Base-by-base conservation (phyloP, 2,329 filamentous ascomycete species). In the Alternaria conjuncta region DNA sequence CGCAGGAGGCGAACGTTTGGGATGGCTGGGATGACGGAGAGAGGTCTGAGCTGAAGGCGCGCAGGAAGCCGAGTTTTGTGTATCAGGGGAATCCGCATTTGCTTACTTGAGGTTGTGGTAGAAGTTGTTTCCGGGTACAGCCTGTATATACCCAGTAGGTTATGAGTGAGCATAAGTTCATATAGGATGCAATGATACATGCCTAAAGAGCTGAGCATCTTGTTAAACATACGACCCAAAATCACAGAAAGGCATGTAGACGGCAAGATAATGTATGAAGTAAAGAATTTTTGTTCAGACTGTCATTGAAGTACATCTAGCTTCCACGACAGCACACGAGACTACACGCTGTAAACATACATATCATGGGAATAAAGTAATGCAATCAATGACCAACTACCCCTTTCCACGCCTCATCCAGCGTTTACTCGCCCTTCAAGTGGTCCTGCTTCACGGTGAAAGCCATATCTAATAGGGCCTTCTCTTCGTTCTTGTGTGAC, bases 401-500 rank as follows among this genome's bases (percentile, higher is more conserved):
- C 28, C 44, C 32, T 59, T 20, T 51, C n/a, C 20, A 50, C 46
- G 23, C 26, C 18, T 23, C 21, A 60, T 6, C 12, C 23, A 30
- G 15, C 18, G 5, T 49, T 36, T 85, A 89, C 82, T 89, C 87
- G 68, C 88, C 87, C 84, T 90, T 90, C 61, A 90, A 81, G 79
- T 87, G 89, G 67, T 89, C 87, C 82, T 90, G 88, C 81, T 84
- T 85, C 50, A 90, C 84, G 20, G 76, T 84, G 77, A 88, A 90
- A 55, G 89, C 89, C 78, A 86, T 86, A 67, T 89, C 83, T 70
- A 94, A 83, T 72, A 99, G 82, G 51, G 96, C 93, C 79, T 92
- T 87, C 87, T 98, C 96, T 85, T 99, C 96, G 87, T 95, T 96
- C 82, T 89, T 84, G 83, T 99, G 96, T 60, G 87, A 89, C 47